Evolutionary conservation across 1,139 yeast genomes (phyloP).

Genomic region (Blastobotrys capitulatus): DNA sequence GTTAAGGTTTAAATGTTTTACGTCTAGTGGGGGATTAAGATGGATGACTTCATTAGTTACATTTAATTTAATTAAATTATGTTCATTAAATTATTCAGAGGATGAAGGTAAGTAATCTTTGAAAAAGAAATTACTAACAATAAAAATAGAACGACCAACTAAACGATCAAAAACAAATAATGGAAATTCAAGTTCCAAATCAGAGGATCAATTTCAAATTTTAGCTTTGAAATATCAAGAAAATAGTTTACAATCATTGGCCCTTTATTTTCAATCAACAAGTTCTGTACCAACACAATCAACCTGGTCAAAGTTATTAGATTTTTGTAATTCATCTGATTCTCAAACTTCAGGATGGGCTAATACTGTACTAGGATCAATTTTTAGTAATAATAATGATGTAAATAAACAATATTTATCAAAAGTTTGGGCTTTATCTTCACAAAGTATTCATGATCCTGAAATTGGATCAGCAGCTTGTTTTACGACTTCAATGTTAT

Average conservation of each 20-base stretch:
- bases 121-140: not conserved
- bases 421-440: conserved; percentile 13
- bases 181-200: not conserved
- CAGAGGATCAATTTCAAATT: not conserved
- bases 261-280: not conserved
- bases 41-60: not conserved
- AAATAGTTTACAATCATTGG: not conserved
- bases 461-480: conserved; percentile 16
- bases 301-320: conserved; percentile 1
- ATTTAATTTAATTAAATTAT: not conserved
- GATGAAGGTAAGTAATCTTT: not conserved
- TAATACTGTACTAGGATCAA: conserved; percentile 8
- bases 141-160: not conserved
- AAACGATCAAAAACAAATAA: not conserved
- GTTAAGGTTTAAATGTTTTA: not conserved
- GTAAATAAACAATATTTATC: not conserved
- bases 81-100: not conserved
- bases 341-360: conserved; percentile 15
- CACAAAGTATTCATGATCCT: conserved; percentile 13
- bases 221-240: not conserved
- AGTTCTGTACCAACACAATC: not conserved
- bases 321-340: conserved; percentile 4
- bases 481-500: conserved; percentile 12
- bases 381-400: not conserved
- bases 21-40: not conserved